Base-by-base conservation (phyloP, 2,329 filamentous ascomycete species). In the Mycosphaerella sp. region DNA sequence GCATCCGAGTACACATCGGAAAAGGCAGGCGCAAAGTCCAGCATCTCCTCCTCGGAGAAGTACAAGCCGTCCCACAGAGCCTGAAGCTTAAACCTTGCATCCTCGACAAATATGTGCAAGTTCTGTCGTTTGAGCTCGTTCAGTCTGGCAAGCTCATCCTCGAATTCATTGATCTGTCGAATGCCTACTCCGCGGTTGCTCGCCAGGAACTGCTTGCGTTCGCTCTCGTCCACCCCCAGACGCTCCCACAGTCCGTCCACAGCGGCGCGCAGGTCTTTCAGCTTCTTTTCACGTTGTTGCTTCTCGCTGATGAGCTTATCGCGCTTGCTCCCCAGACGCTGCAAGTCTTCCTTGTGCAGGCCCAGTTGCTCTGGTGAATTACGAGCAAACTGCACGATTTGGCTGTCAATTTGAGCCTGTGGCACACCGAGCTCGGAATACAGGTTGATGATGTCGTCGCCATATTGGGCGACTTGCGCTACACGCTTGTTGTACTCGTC, bases 31-130 rank as follows among this genome's bases (percentile, higher is more conserved):
- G 91, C 93, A 64, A 98, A 98, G 62, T 96, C 91, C 53, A 97
- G 82, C 91, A 97, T 97, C 74, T 98, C 93, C 66, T 98, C 93
- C 69, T 98, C 93, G 0, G 89, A 95, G 67, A 95, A 91, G 75
- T 93, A 97, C 1, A 98, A 76, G 0, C 83, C 79, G 68, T 98
- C 93, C 93, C 95, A 98, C 0, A 98, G 81, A 67, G 95, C 91
- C 70, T 97, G 92, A 9, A 98, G 79, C 68, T 88, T 89, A 73
- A 84, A 87, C 40, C 95, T 82, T 17, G 92, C 86, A 74, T 98
- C 93, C 69, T 97, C 93, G 9, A 98, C 89, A 66, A 98, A 98
- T 4, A 97, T 73, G 68, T 96, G 91, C 59, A 98, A 78, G 66
- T 98, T 96, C 69, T 98, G 89, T 64, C 87, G 81, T 77, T 98